Percentiles rank a stretch among this genome's conserved stretches.
These are phyloP conservation scores for Tetrapisispora namnaoensis DNA, from an alignment of 805 yeast species.

Conservation along the genomic window DNA sequence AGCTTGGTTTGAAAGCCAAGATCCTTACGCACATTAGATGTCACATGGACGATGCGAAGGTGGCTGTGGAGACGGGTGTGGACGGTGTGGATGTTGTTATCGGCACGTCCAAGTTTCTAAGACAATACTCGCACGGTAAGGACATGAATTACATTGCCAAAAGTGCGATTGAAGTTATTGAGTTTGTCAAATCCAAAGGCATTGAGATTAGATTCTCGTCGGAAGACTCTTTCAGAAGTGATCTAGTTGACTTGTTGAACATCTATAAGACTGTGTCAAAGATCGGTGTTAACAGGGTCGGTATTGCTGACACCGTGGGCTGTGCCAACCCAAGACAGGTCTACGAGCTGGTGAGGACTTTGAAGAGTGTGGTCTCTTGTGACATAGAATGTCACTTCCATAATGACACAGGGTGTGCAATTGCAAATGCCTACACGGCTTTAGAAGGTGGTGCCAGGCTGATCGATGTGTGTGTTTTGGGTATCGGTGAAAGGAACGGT, in stretches of 20 bases:
- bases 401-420: conserved; percentile 98
- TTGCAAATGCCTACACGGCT: conserved; percentile 97
- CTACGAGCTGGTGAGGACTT: conserved; percentile 88
- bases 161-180: conserved; percentile 91
- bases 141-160: conserved; percentile 97
- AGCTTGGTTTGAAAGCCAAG: conserved; percentile 93
- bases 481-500: conserved; percentile 98
- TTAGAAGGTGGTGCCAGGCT: conserved; percentile 94
- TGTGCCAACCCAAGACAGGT: conserved; percentile 99
- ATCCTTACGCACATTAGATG: conserved; percentile 94
- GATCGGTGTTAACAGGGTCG: conserved; percentile 96
- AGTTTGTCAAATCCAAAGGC: conserved; percentile 92
- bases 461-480: conserved; percentile 93
- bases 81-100: conserved; percentile 98
- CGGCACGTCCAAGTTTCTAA: conserved; percentile 90
- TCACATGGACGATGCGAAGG: conserved; percentile 96
- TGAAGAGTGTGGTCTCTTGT: conserved; percentile 87
- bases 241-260: conserved; percentile 87
- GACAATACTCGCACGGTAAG: conserved; percentile 94
- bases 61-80: conserved; percentile 96
- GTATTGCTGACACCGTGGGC: conserved; percentile 98
- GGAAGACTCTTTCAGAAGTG: conserved; percentile 96
- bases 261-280: conserved; percentile 94
- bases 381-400: conserved; percentile 99
- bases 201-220: conserved; percentile 94